Conservation (phyloP, 805 yeast genomes). For the Starmerella ratchasimensis region DNA sequence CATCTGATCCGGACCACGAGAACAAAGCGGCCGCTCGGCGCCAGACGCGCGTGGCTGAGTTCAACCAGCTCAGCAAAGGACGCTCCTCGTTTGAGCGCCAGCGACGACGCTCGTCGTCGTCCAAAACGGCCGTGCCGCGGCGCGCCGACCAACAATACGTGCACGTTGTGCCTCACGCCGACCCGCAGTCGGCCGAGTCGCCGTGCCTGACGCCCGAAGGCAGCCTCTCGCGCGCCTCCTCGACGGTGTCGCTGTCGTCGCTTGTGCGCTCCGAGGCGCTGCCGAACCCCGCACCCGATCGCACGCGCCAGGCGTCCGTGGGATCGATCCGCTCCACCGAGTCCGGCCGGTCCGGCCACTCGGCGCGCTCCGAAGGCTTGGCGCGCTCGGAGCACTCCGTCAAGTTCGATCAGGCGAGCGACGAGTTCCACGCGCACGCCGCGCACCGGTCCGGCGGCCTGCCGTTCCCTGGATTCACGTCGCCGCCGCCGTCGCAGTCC, state of each 20-base stretch:
- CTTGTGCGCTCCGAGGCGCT: conserved; percentile 10
- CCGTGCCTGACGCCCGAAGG: conserved; percentile 10
- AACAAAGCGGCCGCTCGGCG: conserved; percentile 6
- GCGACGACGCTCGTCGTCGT: conserved; percentile 8
- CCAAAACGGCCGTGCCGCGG: conserved; percentile 1
- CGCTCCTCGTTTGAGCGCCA: conserved; percentile 8
- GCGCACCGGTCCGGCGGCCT: no score
- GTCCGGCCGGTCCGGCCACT: no score
- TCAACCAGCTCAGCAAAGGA: conserved; percentile 17
- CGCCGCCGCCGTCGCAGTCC: no score
- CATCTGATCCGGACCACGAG: background rate
- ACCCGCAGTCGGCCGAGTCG: conserved; percentile 18
- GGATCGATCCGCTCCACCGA: no score
- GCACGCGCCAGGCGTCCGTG: no score
- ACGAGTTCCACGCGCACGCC: no score
- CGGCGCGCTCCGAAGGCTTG: no score
- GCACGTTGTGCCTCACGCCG: conserved; percentile 1
- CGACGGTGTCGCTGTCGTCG: conserved; percentile 10
- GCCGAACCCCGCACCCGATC: no score
- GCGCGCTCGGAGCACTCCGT: no score
- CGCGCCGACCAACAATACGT: background rate
- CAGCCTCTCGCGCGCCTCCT: conserved; percentile 8
- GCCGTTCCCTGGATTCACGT: no score
- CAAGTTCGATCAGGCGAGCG: no score
- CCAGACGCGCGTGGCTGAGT: conserved; percentile 18